A percentile compares a stretch with the other conserved stretches of the same genome.
These are phyloP conservation scores for Arabis hirsuta DNA, from an alignment of 345 rosid genomes.

Conservation along the genomic window DNA sequence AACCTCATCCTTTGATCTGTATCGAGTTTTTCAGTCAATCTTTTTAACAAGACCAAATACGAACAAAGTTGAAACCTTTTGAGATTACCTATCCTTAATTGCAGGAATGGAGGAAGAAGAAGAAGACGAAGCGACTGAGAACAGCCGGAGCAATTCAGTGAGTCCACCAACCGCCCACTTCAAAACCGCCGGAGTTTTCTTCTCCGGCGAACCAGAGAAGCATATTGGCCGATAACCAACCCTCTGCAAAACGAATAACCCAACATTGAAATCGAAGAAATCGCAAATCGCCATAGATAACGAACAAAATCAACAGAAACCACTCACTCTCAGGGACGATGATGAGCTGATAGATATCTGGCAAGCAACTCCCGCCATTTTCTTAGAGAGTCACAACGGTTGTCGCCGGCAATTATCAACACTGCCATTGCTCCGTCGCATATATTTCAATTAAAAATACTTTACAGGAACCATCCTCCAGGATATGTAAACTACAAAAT, in stretches of 20 bases:
- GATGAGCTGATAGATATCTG: constrained; percentile 20
- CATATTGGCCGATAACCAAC: constrained; percentile 44
- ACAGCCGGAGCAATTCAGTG: constrained; percentile 68
- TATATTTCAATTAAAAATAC: background rate
- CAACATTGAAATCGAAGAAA: background rate
- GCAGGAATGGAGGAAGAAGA: constrained; percentile 28
- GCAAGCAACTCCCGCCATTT: constrained; percentile 44
- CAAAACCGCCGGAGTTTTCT: constrained; percentile 53
- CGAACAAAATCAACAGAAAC: background rate
- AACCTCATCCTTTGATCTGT: constrained; percentile 43
- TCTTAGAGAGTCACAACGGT: background rate
- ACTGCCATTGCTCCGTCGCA: constrained; percentile 17
- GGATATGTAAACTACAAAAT: background rate
- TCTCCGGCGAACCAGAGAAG: constrained; percentile 52
- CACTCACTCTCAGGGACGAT: constrained; percentile 23
- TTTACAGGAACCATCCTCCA: background rate
- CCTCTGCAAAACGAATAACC: constrained; percentile 43
- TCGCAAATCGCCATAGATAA: constrained; percentile 10
- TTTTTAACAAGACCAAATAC: constrained; percentile 22
- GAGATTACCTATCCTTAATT: constrained; percentile 29
- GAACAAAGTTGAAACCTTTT: constrained; percentile 3
- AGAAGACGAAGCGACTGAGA: constrained; percentile 47
- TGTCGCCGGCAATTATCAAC: constrained; percentile 10
- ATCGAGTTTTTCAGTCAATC: constrained; percentile 31
- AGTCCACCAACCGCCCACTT: constrained; percentile 73